Evolutionary conservation across 2,329 filamentous ascomycete genomes (phyloP), one percentile per base, ranked within the genome.

Genomic region (Pseudofabraea citricarpa): DNA sequence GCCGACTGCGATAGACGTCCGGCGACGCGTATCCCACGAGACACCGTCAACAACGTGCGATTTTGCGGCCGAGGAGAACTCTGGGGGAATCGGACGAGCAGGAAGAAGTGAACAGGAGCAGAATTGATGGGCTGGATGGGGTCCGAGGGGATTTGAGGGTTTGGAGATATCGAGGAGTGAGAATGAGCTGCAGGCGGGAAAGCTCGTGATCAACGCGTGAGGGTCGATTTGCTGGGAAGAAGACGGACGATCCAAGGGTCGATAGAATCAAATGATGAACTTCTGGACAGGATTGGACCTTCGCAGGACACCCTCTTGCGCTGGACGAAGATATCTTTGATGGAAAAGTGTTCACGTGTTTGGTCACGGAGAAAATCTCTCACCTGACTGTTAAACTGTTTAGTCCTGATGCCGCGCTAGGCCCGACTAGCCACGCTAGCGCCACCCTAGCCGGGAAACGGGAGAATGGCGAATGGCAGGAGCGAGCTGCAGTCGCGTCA

Each of bases 21-120:
- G 51, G 47, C 46, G 51, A 53, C 48, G 50, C 51, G 50, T 43
- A 33, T 21, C n/a, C 31, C 32, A 40, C 38, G 36, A 47, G 40
- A 48, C 6, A 12, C 13, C 27, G 13, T 31, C 27, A 31, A 31
- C 27, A 31, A 6, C 27, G 27, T 31, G 13, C 13, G 16, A n/a
- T 31, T 15, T 15, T 31, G 27, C 16, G 27, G n/a, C n/a, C n/a
- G n/a, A n/a, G n/a, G n/a, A n/a, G n/a, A n/a, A n/a, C n/a, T n/a
- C n/a, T n/a, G n/a, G n/a, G n/a, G n/a, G n/a, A n/a, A n/a, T n/a
- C n/a, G n/a, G n/a, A n/a, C n/a, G n/a, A n/a, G n/a, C n/a, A n/a
- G n/a, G n/a, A n/a, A n/a, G n/a, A n/a, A n/a, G n/a, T n/a, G n/a
- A n/a, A n/a, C n/a, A n/a, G n/a, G n/a, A n/a, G n/a, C n/a, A n/a